Evolutionary conservation across 2,329 filamentous ascomycete genomes (phyloP), one percentile per base, ranked within the genome.

Genomic region (Pseudocercospora macadamiae): DNA sequence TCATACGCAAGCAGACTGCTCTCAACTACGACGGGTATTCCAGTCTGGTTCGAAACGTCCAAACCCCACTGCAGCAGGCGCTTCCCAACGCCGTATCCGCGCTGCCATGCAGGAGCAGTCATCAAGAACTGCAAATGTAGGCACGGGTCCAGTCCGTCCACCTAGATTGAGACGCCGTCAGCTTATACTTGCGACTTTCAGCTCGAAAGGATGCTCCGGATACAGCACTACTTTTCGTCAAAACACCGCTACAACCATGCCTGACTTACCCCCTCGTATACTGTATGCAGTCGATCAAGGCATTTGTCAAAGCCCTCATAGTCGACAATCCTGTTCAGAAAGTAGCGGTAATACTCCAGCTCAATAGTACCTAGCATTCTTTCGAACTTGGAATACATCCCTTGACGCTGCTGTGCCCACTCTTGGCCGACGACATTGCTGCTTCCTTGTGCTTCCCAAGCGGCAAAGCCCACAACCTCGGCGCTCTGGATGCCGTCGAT

Each of bases 41-140:
- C 32, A 8, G 55, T 28, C 30, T 58, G 28, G 23, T 61, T 52
- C 1, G 62, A 45, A 9, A 56, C 56, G 26, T 63, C 54, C 4
- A 63, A 14, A n/a, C 64, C 64, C 57, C 60, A 66, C 26, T 63
- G 60, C 39, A 66, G 42, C 19, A 66, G 37, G 12, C 42, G 56
- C 12, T 54, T 53, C 2, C 64, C 64, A 2, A 66, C 45, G 6
- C 64, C 62, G 26, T 47, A 32, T 18, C 62, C 42, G 18, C 42
- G 23, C n/a, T 47, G 42, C 64, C 62, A 63, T 10, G 47, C 54
- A 3, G 64, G 62, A 32, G 59, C 58, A 8, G 63, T 58, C 53
- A 66, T 59, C 12, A 66, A 25, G 36, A 64, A 61, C 23, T 66
- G 64, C 36, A 64, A 44, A 54, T 66, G 64, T 8, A 66, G 6